A percentile compares a stretch with the other conserved stretches of the same genome.
phyloP scores from a whole-genome alignment of 2,329 filamentous ascomycete genomes.

The Alternaria gansuensis region DNA sequence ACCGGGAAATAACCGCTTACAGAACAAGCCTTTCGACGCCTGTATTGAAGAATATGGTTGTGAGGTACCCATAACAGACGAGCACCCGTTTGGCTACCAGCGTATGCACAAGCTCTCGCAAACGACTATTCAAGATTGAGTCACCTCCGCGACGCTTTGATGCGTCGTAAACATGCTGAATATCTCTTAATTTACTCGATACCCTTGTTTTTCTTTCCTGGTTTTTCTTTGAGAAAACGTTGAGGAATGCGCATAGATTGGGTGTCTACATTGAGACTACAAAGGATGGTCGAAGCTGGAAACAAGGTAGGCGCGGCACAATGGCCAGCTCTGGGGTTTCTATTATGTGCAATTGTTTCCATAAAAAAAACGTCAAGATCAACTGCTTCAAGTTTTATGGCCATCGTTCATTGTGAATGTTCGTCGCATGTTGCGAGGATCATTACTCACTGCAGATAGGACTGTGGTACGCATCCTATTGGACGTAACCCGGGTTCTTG shows the following conservation, averaged over 20 bases:
- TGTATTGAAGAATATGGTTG: conserved; percentile 39
- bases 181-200: not conserved
- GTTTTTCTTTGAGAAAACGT: not conserved
- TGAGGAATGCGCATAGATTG: not conserved
- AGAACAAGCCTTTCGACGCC: conserved; percentile 57
- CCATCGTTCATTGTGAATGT: not conserved
- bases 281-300: not conserved
- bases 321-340: not conserved
- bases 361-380: not conserved
- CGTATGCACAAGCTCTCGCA: conserved; percentile 36
- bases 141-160: not conserved
- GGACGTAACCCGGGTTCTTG: not conserved
- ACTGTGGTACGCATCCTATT: conserved; percentile 2
- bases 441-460: conserved; percentile 4
- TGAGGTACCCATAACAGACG: conserved; percentile 26
- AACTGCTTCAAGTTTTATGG: not conserved
- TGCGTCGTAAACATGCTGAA: not conserved
- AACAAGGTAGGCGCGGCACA: not conserved
- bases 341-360: not conserved
- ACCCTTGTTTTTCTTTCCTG: not conserved
- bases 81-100: conserved; percentile 32
- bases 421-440: not conserved
- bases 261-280: not conserved
- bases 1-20: conserved; percentile 36
- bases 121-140: conserved; percentile 31